Base-by-base conservation (phyloP, 331 rosid genomes). In the Spiraea crenata region DNA sequence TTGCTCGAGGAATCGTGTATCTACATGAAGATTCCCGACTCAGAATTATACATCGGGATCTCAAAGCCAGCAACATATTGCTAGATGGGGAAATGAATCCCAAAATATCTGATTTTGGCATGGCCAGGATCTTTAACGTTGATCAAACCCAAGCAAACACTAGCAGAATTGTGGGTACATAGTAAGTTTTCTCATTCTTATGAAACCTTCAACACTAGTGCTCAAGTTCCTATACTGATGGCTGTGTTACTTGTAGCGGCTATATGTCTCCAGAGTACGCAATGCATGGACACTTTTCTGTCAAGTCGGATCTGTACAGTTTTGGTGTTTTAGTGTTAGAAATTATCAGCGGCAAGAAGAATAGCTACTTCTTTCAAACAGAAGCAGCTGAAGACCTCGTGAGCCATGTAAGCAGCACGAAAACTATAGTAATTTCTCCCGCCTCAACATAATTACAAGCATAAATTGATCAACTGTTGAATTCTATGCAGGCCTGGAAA, bases 241-340 rank as follows among this genome's bases (percentile, higher is more conserved):
- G 45, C 12, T 31, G 15, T 17, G 34, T 14, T 65, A 0, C 39
- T 40, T 79, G 47, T 1, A 85, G 87, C 69, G 87, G 89, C 5
- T 85, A 82, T 9, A 80, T 82, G 85, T 66, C 85, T 72, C 89
- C 83, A 0, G 87, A 85, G 7, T 82, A 82, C 38, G 87, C 70
- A 17, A 58, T 63, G 65, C 66, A 60, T 0, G 85, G 85, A 3
- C 64, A 69, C 0, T 78, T 57, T 19, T 82, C 74, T 2, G 35
- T 70, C 2, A 87, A 87, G 46, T 62, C 72, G 2, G 90, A 85
- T 44, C 74, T 88, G 0, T 83, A 68, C 41, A 85, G 90, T 34
- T 85, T 88, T 3, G 90, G 90, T 0, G 82, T 88, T 48, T 52
- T 88, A 5, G 31, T 88, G 49, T 65, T 88, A 17, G 88, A 88